These are phyloP conservation scores for Ophiocytium majus DNA, from an alignment of 352 stramenopile genomes.

Conservation along the genomic window DNA sequence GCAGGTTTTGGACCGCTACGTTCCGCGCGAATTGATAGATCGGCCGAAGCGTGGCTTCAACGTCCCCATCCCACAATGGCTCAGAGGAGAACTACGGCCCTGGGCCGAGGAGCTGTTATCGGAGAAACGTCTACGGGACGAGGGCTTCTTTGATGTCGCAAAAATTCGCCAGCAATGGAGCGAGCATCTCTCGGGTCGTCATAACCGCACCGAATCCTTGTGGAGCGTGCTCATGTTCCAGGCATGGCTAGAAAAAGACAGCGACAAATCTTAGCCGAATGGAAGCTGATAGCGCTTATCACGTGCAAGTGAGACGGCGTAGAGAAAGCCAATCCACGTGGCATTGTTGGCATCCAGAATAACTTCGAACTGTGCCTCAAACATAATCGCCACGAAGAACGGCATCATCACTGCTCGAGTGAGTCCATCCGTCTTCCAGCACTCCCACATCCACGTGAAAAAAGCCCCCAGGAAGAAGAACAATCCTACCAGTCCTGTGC, in stretches of 20 bases:
- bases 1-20: neutral
- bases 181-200: neutral
- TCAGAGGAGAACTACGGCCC: neutral
- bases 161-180: neutral
- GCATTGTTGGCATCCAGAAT: constrained; percentile 10
- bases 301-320: too few relatives aligned
- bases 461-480: neutral
- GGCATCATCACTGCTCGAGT: neutral
- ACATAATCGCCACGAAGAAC: neutral
- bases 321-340: neutral
- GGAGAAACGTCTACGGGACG: neutral
- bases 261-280: neutral
- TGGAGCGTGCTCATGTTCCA: neutral
- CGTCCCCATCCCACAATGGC: neutral
- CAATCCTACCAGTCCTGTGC: neutral
- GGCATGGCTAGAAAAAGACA: neutral
- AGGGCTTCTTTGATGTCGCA: neutral
- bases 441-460: neutral
- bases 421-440: neutral
- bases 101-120: neutral
- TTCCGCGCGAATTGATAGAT: neutral
- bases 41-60: neutral
- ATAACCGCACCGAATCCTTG: neutral
- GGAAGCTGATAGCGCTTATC: too few relatives aligned
- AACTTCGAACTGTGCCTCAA: neutral